Base-by-base conservation (phyloP, 2,329 filamentous ascomycete genomes). In the Sporothrix dimorphospora region DNA sequence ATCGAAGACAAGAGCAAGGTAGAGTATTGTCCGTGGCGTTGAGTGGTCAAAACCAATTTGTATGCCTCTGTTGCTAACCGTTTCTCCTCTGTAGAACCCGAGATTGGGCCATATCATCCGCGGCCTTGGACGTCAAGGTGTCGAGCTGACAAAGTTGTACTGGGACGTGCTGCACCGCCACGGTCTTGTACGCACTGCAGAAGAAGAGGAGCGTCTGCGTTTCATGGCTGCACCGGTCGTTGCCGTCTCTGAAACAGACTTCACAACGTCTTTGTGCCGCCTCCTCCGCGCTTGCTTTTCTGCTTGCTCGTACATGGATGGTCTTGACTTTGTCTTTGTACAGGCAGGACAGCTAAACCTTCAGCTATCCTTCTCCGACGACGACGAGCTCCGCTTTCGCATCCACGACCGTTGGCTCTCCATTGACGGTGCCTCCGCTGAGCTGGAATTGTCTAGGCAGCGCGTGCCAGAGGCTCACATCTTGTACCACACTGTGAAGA, bases 341-440 rank as follows among this genome's bases (percentile, higher is more conserved):
- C n/a, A 47, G 61, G 40, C 40, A 9, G 21, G 40, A 19, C 40
- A 65, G 61, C 61, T 65, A 1, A 7, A 47, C 38, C 61, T 47
- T 4, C 61, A 47, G 12, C 61, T 65, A 21, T 65, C n/a, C 1
- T 65, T 27, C 40, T 47, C 61, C 1, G 57, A 61, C 30, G 61
- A 65, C 11, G 40, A 65, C 38, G 21, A 27, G 9, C 61, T 45
- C 4, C 53, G 5, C 3, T 65, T 65, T 19, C 61, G 61, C 9
- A 47, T 65, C 4, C 9, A 65, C 14, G 40, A 65, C 38, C 61
- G 61, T 3, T 65, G 61, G 61, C 61, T 65, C 3, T 47, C 61
- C 9, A 2, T 27, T 1, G 9, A 65, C n/a, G 21, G 40, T 2
- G 61, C 40, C 3, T 8, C 11, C 1, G 40, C n/a, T 2, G 40